Evolutionary conservation across 2,329 filamentous ascomycete genomes (phyloP).

Genomic region (Fusarium sambucinum): DNA sequence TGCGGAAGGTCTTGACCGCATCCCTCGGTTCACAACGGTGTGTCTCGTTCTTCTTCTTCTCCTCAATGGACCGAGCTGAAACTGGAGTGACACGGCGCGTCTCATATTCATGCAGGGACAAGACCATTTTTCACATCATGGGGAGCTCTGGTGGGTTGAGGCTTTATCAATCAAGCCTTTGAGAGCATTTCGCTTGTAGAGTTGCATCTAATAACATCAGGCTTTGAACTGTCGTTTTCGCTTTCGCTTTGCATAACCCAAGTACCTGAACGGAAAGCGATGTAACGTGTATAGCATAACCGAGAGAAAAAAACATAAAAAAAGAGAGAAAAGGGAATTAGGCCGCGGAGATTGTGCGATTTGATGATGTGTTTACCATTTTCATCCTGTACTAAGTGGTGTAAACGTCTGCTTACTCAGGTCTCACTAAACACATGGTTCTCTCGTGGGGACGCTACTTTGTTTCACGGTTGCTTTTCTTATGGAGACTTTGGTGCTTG

Average conservation of each 20-base stretch:
- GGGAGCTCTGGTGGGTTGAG: neutral
- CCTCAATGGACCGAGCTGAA: neutral
- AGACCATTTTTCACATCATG: neutral
- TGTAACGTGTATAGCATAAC: neutral
- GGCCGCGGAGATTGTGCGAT: neutral
- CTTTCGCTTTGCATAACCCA: neutral
- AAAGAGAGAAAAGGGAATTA: neutral
- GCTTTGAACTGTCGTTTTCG: neutral
- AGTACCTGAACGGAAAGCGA: neutral
- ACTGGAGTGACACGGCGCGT: neutral
- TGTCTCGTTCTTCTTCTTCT: neutral
- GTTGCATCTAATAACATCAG: neutral
- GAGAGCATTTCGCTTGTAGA: neutral
- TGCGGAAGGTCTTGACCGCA: neutral
- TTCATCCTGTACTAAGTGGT: neutral
- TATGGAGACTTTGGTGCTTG: neutral
- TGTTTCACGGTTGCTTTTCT: neutral
- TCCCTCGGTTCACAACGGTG: neutral
- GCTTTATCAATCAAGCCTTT: neutral
- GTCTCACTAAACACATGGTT: conserved; percentile 16
- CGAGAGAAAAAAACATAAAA: neutral
- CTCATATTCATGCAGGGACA: neutral
- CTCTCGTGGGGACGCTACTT: conserved; percentile 7
- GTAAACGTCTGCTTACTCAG: conserved; percentile 15
- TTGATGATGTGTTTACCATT: neutral